Conservation (phyloP, 495 filamentous ascomycete species). For the Cetradonia linearis region DNA sequence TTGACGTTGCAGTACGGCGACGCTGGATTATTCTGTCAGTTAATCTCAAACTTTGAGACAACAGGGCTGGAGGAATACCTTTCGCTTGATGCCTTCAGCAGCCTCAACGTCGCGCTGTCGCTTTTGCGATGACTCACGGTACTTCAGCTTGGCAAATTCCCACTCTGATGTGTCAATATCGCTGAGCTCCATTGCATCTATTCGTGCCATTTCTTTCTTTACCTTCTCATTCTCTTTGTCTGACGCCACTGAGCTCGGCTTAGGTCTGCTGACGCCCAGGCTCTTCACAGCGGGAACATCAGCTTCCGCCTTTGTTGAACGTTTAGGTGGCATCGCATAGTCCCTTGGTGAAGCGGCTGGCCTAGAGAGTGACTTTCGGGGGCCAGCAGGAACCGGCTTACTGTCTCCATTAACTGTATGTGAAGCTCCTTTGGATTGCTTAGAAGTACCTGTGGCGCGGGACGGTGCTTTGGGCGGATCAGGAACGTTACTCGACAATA, state of each 20-base stretch:
- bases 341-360: constrained; percentile 24
- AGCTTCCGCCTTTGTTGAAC: constrained; percentile 35
- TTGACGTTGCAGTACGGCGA: constrained; percentile 42
- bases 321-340: constrained; percentile 36
- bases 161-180: constrained; percentile 57
- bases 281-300: constrained; percentile 42
- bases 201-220: constrained; percentile 48
- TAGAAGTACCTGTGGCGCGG: constrained; percentile 18
- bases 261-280: constrained; percentile 38
- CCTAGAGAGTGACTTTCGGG: constrained; percentile 25
- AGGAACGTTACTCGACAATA: constrained; percentile 59
- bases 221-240: constrained; percentile 61
- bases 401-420: constrained; percentile 19
- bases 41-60: constrained; percentile 25
- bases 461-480: constrained; percentile 40
- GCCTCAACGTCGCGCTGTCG: constrained; percentile 50
- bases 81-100: constrained; percentile 47
- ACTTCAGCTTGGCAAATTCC: constrained; percentile 46
- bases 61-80: constrained; percentile 38
- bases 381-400: constrained; percentile 24
- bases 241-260: constrained; percentile 41
- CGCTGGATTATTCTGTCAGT: constrained; percentile 37
- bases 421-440: constrained; percentile 17
- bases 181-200: constrained; percentile 57
- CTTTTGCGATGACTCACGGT: constrained; percentile 45